Conservation (phyloP, 2,329 filamentous ascomycete species). For the Cytospora piceicola region DNA sequence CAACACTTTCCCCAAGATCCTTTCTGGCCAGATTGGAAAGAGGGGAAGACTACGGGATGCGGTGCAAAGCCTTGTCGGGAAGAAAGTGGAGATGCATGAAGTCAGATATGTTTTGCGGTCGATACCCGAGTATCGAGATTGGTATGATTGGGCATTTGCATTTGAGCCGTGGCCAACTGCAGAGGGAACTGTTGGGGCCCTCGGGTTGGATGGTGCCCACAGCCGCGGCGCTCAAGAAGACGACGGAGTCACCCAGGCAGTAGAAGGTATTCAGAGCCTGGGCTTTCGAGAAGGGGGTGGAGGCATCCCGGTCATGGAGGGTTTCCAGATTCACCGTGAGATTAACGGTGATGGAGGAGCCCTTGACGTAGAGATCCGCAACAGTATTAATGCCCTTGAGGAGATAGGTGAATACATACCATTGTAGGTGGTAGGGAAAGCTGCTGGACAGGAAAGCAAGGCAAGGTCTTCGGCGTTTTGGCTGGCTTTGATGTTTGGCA, state of each 20-base stretch:
- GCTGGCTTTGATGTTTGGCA: background rate
- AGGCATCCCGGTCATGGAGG: background rate
- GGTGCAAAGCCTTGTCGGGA: background rate
- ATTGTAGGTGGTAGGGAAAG: slow-evolving; percentile 9
- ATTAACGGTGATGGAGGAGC: background rate
- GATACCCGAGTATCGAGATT: background rate
- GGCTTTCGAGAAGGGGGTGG: background rate
- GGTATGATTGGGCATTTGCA: background rate
- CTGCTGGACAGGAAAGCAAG: background rate
- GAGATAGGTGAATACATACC: slow-evolving; percentile 15
- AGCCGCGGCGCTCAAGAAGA: background rate
- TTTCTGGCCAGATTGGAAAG: background rate
- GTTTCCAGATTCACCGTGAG: background rate
- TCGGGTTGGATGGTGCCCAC: background rate
- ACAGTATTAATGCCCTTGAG: background rate
- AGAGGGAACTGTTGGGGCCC: background rate
- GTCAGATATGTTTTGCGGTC: background rate
- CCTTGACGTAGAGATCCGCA: background rate
- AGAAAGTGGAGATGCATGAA: background rate
- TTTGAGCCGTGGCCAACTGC: background rate
- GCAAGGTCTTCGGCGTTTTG: background rate
- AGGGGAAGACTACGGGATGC: background rate
- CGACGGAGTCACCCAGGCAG: background rate
- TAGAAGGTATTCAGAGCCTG: background rate
- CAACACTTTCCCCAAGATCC: background rate